Percentiles rank a stretch among this genome's conserved stretches.
Evolutionary conservation across 208 protist genomes (phyloP).

Genomic region (Trypanosomatidae sp.): DNA sequence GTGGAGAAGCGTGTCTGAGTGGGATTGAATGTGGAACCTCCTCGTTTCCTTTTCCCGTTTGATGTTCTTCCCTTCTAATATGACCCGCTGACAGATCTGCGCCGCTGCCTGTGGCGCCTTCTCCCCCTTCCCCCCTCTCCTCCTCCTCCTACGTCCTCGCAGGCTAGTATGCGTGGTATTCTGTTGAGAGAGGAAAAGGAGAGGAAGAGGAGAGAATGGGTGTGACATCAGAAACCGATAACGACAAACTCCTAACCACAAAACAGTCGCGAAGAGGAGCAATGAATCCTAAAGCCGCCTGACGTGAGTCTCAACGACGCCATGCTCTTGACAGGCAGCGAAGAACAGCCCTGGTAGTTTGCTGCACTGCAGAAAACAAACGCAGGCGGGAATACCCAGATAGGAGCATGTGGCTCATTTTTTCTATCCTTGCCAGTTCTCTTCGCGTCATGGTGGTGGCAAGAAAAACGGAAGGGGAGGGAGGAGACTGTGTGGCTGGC

Average conservation of each 20-base stretch:
- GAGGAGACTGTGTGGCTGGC: not conserved
- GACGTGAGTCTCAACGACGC: not conserved
- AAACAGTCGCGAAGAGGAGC: not conserved
- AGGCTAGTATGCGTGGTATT: not conserved
- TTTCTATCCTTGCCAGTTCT: not conserved
- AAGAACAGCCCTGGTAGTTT: not conserved
- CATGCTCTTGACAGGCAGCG: not conserved
- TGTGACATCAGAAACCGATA: not conserved
- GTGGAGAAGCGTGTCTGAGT: not conserved
- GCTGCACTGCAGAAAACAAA: not conserved
- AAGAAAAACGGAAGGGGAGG: not conserved
- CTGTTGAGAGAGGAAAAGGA: not conserved
- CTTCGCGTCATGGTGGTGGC: not conserved
- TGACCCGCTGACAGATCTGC: not conserved
- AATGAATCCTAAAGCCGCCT: not conserved
- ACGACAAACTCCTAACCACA: not conserved
- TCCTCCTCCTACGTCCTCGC: not conserved
- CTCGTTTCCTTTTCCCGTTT: not conserved
- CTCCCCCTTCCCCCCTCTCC: not conserved
- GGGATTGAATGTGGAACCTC: not conserved
- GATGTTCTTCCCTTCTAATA: not conserved
- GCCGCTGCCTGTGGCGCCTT: not conserved
- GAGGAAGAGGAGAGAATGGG: not conserved
- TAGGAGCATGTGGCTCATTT: not conserved
- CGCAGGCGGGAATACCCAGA: not conserved